Base-by-base conservation (phyloP, 1,139 yeast species). In the Taphrina populina region DNA sequence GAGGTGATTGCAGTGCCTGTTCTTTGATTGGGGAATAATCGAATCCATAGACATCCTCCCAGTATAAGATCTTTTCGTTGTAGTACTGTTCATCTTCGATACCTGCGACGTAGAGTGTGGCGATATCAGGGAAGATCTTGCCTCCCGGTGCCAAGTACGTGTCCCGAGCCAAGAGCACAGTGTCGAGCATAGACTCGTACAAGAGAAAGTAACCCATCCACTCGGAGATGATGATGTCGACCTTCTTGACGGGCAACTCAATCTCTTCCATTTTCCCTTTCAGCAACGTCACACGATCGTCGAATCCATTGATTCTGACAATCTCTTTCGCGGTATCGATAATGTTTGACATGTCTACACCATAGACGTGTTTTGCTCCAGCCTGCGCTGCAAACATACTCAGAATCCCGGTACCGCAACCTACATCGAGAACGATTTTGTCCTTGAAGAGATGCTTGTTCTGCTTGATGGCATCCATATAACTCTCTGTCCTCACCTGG, bases 171-270 rank as follows among this genome's bases (percentile, higher is more conserved):
- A 81, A 80, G 62, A 94, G 75, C 20, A 94, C 99, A 34, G 98
- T 88, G 70, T 94, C 98, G 70, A 94, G 78, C 99, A 94, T 94
- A 61, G 95, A 86, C 76, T 94, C 99, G 69, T 92, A 94, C 59
- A 94, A 76, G 66, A 94, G 74, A 68, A 94, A 94, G 73, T 94
- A 94, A 17, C 99, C 99, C 99, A 94, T 94, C 99, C 99, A 94
- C 73, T 94, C 99, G 61, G 95, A 83, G 60, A 94, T 84, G 64
- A 94, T 94, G 64, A 94, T 92, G 70, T 94, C 99, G 52, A 94
- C 99, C 67, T 84, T 64, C 43, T 68, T 69, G 58, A 63, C 82
- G 43, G 98, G 98, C 65, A 94, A 76, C 59, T 73, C 79, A 58
- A 92, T 90, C 67, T 94, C 98, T 73, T 94, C 99, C 73, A 94